phyloP scores from a whole-genome alignment of 768 basidiomycete genomes.

The Megacollybia marginata region DNA sequence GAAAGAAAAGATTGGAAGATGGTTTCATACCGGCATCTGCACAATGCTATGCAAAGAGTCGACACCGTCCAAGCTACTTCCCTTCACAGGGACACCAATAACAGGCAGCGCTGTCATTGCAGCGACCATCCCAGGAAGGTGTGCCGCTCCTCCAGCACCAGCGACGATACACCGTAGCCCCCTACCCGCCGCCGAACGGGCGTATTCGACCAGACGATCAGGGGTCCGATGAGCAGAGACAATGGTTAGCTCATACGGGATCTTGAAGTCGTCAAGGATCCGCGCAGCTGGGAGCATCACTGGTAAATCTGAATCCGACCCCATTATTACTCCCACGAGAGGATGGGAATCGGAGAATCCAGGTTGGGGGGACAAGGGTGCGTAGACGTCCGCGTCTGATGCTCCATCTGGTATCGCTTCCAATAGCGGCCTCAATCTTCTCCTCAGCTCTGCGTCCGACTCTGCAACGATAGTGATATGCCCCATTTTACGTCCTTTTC shows the following conservation, averaged over 20 bases:
- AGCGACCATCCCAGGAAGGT: slow-evolving; percentile 97
- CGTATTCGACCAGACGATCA: slow-evolving; percentile 75
- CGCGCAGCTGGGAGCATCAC: slow-evolving; percentile 85
- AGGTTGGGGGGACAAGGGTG: slow-evolving; percentile 31
- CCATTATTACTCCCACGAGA: slow-evolving; percentile 94
- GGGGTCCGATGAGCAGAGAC: slow-evolving; percentile 97
- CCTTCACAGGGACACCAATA: slow-evolving; percentile 95
- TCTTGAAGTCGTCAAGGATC: slow-evolving; percentile 70
- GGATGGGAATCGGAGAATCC: slow-evolving; percentile 62
- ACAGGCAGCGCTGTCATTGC: slow-evolving; percentile 90
- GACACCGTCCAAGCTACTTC: slow-evolving; percentile 87
- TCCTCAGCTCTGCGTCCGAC: slow-evolving; percentile 68
- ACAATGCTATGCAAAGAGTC: slow-evolving; percentile 97
- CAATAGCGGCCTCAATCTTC: slow-evolving; percentile 69
- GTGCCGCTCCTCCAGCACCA: slow-evolving; percentile 97
- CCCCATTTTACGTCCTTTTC: slow-evolving; percentile 95
- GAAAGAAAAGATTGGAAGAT: slow-evolving; percentile 1
- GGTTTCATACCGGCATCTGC: slow-evolving; percentile 86
- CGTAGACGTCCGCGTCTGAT: slow-evolving; percentile 39
- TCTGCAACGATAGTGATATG: slow-evolving; percentile 86
- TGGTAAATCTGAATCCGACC: slow-evolving; percentile 95
- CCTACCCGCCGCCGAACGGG: slow-evolving; percentile 60
- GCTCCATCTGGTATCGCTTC: slow-evolving; percentile 47
- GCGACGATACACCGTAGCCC: slow-evolving; percentile 79
- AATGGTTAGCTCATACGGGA: slow-evolving; percentile 92